phyloP scores from a whole-genome alignment of 2,329 filamentous ascomycete genomes.

The Teratosphaeria pseudoeucalypti region DNA sequence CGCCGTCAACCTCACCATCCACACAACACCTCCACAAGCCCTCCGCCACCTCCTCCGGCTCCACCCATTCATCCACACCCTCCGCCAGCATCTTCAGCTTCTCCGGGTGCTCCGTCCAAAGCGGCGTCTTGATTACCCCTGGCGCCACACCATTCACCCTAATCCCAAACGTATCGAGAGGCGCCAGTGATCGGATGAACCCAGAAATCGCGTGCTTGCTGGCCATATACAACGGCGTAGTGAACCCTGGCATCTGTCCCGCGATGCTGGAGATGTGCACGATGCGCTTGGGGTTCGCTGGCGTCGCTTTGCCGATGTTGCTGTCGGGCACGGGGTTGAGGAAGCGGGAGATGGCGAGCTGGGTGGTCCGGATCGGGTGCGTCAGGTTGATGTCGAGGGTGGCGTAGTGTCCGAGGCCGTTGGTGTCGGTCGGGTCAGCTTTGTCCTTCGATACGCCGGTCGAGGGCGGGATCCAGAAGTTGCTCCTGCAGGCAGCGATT shows the following conservation, averaged over 20 bases:
- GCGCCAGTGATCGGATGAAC: conserved; percentile 40
- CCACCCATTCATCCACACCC: conserved; percentile 43
- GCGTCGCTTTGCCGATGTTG: conserved; percentile 22
- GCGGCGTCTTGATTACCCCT: conserved; percentile 50
- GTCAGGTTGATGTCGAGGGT: conserved; percentile 38
- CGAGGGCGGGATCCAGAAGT: conserved; percentile 41
- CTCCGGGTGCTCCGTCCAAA: conserved; percentile 53
- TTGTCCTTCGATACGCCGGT: conserved; percentile 25
- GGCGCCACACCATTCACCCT: conserved; percentile 51
- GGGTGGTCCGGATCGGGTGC: conserved; percentile 38
- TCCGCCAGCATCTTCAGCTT: conserved; percentile 44
- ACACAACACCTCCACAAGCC: conserved; percentile 48
- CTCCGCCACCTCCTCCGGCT: conserved; percentile 49
- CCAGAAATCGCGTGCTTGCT: conserved; percentile 37
- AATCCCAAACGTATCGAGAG: conserved; percentile 43
- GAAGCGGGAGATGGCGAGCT: conserved; percentile 37
- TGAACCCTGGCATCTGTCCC: conserved; percentile 30
- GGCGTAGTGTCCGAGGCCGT: conserved; percentile 25
- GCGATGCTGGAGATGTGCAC: conserved; percentile 37
- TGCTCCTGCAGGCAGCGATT: conserved; percentile 23
- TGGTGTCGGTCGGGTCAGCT: conserved; percentile 4
- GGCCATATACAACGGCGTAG: conserved; percentile 35
- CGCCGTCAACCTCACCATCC: conserved; percentile 39
- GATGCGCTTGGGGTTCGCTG: conserved; percentile 35
- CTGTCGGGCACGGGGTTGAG: conserved; percentile 24